phyloP scores from a whole-genome alignment of 2,329 filamentous ascomycete genomes.

The Ampelomyces quisqualis region DNA sequence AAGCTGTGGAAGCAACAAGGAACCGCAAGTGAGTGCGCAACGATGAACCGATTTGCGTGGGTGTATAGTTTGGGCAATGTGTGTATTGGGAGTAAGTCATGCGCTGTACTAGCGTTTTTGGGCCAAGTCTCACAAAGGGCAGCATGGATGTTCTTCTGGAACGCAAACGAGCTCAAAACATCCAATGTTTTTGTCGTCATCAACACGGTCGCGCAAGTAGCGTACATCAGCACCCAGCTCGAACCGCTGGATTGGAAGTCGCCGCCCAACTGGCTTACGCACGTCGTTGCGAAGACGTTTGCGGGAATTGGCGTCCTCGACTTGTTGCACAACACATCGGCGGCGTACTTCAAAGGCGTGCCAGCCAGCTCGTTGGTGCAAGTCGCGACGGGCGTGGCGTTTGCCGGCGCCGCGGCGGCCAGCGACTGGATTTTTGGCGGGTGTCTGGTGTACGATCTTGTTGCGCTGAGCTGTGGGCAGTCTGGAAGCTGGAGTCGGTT shows the following conservation, averaged over 20 bases:
- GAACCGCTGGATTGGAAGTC: conserved; percentile 53
- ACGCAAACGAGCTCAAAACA: conserved; percentile 52
- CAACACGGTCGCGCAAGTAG: conserved; percentile 58
- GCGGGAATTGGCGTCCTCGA: conserved; percentile 62
- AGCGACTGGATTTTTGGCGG: conserved; percentile 64
- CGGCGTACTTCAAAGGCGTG: conserved; percentile 56
- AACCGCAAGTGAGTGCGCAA: conserved; percentile 48
- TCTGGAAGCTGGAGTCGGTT: conserved; percentile 53
- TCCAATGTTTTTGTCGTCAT: conserved; percentile 58
- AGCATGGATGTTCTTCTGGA: conserved; percentile 66
- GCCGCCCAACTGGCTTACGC: conserved; percentile 56
- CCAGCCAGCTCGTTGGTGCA: conserved; percentile 52
- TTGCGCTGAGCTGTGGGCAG: conserved; percentile 58
- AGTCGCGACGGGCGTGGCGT: conserved; percentile 56
- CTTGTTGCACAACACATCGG: conserved; percentile 59
- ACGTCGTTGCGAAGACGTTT: conserved; percentile 61
- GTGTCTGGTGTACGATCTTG: conserved; percentile 60
- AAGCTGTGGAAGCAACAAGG: conserved; percentile 54
- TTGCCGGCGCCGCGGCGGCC: conserved; percentile 50
- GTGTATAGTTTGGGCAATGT: conserved; percentile 59
- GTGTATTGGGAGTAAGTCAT: conserved; percentile 58
- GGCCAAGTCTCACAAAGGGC: too few relatives aligned
- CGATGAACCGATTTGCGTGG: conserved; percentile 57
- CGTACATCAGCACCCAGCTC: conserved; percentile 54
- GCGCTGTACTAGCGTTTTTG: too few relatives aligned